Percentiles rank a stretch among this genome's conserved stretches.
Conservation (phyloP, 129 eudicot genomes). For the Flaveria linearis region DNA sequence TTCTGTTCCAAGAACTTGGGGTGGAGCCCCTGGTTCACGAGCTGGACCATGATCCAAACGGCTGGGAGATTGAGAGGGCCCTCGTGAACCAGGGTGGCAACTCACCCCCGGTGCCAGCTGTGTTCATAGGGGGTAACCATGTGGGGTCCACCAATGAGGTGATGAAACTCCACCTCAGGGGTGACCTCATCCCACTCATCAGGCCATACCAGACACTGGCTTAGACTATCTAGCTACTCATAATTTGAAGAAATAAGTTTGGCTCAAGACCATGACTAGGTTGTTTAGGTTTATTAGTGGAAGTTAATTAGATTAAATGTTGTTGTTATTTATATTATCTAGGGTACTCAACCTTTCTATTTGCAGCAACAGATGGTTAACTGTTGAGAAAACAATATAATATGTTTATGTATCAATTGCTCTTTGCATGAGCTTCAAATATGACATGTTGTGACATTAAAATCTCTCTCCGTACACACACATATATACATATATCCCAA, state of each 20-base stretch:
- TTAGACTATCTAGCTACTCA: background rate
- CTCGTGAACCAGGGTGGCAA: slow-evolving; percentile 54
- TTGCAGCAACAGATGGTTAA: slow-evolving; percentile 5
- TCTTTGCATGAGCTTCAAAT: background rate
- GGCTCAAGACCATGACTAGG: slow-evolving; percentile 31
- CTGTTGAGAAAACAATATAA: background rate
- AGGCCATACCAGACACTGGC: slow-evolving; percentile 57
- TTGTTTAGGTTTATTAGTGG: slow-evolving; percentile 23
- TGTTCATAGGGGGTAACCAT: slow-evolving; percentile 61
- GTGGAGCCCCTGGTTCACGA: slow-evolving; percentile 53
- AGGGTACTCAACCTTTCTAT: slow-evolving; percentile 1
- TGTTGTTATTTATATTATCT: slow-evolving; percentile 27
- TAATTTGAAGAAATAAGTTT: slow-evolving; percentile 41
- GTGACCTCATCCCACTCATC: slow-evolving; percentile 58
- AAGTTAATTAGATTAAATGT: slow-evolving; percentile 31
- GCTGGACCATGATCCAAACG: slow-evolving; percentile 61
- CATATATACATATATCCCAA: too few species aligned
- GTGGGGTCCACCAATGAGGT: slow-evolving; percentile 89
- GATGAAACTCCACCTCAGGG: slow-evolving; percentile 91
- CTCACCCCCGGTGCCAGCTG: slow-evolving; percentile 61
- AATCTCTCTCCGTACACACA: too few species aligned
- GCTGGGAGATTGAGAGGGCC: slow-evolving; percentile 71
- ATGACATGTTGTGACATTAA: background rate
- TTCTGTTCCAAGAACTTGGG: slow-evolving; percentile 60
- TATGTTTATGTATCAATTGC: background rate